Evolutionary conservation across 192 early-diverging fungal genomes (phyloP), one percentile per base, ranked within the genome.

Genomic region (Diversispora epigaea): DNA sequence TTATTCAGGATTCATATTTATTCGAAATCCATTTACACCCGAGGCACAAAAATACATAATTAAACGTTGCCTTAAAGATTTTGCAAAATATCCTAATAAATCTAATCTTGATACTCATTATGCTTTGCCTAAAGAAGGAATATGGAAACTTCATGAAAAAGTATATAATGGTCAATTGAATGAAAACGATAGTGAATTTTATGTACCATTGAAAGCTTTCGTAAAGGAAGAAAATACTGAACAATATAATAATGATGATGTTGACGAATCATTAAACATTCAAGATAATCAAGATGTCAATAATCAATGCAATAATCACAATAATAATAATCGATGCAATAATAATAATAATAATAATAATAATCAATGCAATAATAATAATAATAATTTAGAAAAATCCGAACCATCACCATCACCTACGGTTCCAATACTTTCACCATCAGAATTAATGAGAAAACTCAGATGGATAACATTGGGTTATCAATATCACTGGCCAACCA

Each of bases 61-160:
- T 12, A 85, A 87, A 73, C 80, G 87, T 43, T 93, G 93, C 62
- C 82, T 98, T 40, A 83, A 85, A 56, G 88, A 93, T n/a, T 94
- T 91, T 73, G 80, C 94, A 3, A 75, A 78, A 32, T 85, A 88
- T 32, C 96, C 96, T 6, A 96, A 94, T 78, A 88, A 90, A 8
- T 89, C 90, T 52, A 98, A 95, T 80, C 86, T 98, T 4, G 93
- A 98, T 74, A 90, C 95, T 17, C 95, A 95, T 76, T 98, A 93
- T 69, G 64, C 79, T 6, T 69, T 94, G 17, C 91, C 91, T 6
- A 61, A 79, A 1, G 68, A 78, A 40, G 92, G 92, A 7, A 45
- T 90, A 15, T 92, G 89, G 92, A 73, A 82, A 19, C 71, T 83
- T 19, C 80, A 88, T 74, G 87, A 85, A 57, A 43, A 73, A 39